Evolutionary conservation across 441 rosid genomes (phyloP), one percentile per base, ranked within the genome.

Genomic region (Dalechampia spathulata): DNA sequence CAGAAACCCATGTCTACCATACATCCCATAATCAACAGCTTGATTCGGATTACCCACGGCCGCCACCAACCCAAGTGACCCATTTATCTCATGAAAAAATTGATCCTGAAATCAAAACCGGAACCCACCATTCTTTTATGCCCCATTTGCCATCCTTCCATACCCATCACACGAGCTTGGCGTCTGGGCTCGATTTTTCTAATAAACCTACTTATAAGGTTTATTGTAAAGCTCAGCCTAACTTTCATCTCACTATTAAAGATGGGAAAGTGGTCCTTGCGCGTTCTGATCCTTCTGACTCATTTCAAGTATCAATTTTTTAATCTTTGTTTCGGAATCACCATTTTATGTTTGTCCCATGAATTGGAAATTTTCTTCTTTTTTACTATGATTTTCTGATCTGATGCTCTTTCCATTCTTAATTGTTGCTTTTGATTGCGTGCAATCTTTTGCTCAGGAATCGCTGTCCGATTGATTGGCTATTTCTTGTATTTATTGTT

Each of bases 191-290:
- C 12, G 72, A 69, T 17, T 62, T 80, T 15, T 72, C 83, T 2
- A 67, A 64, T 7, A 83, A 77, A 16, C 66, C 81, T 5, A 71
- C 87, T 11, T 64, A 66, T 37, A 86, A 72, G 76, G 81, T 87
- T 57, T 86, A 66, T 49, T 74, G 78, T 48, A 87, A 83, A 72
- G 95, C 96, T 11, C 72, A 72, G 27, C 84, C 87, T 32, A 52
- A 81, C 44, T 79, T 75, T 40, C 55, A 61, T 36, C 78, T 91
- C 49, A 77, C 90, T 5, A 68, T 91, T 49, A 77, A 86, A 64
- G 83, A 76, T 26, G 81, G 78, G 20, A 72, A 77, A 51, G 87
- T 87, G 62, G 40, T 83, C 58, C 79, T 87, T 25, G 90, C 86
- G 0, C 73, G 64, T 38, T 59, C 81, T 7, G 71, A 82, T 72